Base-by-base conservation (phyloP, 768 basidiomycete genomes). In the Dacryopinax spathularia region DNA sequence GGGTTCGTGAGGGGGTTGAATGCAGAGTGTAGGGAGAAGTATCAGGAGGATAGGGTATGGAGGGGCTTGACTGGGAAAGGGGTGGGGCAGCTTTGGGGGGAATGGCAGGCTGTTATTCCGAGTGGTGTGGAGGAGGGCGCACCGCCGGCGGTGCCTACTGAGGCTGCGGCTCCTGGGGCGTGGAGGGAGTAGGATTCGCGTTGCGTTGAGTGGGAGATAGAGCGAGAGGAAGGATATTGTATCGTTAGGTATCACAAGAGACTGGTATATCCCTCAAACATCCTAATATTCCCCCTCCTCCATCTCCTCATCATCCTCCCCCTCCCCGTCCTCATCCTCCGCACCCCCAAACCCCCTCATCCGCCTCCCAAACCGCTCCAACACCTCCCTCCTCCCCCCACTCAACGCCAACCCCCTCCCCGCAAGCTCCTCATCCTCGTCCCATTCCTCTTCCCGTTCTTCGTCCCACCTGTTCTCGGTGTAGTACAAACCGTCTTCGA, bases 1-100 rank as follows among this genome's bases (percentile, higher is more conserved):
- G 82, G 82, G 25, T 79, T 80, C 9, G 73, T 89, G 9, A 78
- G 76, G 39, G 78, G 78, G 69, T 76, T 91, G 34, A 90, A 89
- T 65, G 76, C 69, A 29, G 69, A 72, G 33, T 74, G 89, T 77
- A 77, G 77, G 60, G 77, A 78, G 56, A 71, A 67, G 16, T 74
- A 75, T 37, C 86, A 85, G 63, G 75, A 81, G 41, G 79, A 78
- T 34, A 67, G 67, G 12, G 72, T 86, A 2, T 87, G 86, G 70
- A 77, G 77, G 66, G 71, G 78, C 29, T 69, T 83, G 6, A 80
- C 83, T 0, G 84, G 85, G 1, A 70, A 75, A 16, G 72, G 77
- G 33, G 78, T 88, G 31, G 73, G 75, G 31, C 76, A 80, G 65
- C 75, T 89, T 29, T 89, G 87, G 86, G 69, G 69, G 56, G 63